phyloP scores from a whole-genome alignment of 2,329 filamentous ascomycete species.

The Magnaporthiopsis poae region DNA sequence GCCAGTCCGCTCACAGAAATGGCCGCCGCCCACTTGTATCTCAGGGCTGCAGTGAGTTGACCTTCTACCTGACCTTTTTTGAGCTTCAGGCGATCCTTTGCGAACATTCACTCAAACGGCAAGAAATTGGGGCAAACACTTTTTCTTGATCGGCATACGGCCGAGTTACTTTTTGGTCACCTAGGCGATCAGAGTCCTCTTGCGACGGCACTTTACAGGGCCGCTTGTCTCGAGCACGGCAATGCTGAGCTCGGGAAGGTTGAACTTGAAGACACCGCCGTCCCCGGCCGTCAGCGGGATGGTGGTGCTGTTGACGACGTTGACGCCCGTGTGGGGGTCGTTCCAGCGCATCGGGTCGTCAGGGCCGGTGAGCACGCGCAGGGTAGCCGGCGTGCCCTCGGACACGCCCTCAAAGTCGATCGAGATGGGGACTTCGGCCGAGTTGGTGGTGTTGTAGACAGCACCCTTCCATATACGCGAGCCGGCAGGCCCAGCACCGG shows the following conservation, averaged over 20 bases:
- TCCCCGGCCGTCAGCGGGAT: conserved; percentile 29
- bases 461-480: conserved; percentile 40
- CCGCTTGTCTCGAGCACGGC: conserved; percentile 39
- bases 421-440: conserved; percentile 33
- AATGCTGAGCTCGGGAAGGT: conserved; percentile 44
- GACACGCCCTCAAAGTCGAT: conserved; percentile 35
- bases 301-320: conserved; percentile 37
- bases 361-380: conserved; percentile 37
- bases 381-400: conserved; percentile 27
- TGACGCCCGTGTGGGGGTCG: conserved; percentile 32
- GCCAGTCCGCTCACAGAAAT: no score
- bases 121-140: no score
- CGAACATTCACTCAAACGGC: no score
- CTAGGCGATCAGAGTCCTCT: background rate
- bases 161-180: background rate
- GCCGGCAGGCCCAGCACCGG: conserved; percentile 26
- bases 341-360: conserved; percentile 34
- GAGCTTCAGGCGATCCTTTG: no score
- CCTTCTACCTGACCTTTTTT: no score
- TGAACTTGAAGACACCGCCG: conserved; percentile 41
- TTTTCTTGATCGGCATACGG: background rate
- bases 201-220: background rate
- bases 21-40: no score
- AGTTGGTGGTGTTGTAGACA: conserved; percentile 41
- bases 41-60: no score